These are phyloP conservation scores for Mucor saturninus DNA, from an alignment of 371 early-diverging fungal genomes.

Conservation along the genomic window DNA sequence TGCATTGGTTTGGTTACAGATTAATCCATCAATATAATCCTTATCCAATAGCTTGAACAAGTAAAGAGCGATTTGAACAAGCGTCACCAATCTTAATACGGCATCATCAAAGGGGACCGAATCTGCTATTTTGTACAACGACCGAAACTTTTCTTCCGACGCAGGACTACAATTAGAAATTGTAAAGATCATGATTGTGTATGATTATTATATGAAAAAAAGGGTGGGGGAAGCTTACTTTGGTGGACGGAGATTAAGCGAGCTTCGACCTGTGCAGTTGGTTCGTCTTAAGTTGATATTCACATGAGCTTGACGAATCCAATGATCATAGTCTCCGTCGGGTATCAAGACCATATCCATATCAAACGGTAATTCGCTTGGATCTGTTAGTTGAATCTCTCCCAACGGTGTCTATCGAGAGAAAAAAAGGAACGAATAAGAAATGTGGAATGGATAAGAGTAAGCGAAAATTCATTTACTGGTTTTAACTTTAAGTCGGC, in stretches of 20 bases:
- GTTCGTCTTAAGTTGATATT: conserved; percentile 67
- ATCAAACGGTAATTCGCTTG: conserved; percentile 60
- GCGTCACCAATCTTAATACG: conserved; percentile 57
- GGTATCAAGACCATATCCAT: conserved; percentile 68
- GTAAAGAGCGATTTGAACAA: conserved; percentile 61
- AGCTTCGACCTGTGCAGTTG: conserved; percentile 68
- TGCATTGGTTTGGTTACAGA: conserved; percentile 63
- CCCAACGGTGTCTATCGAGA: conserved; percentile 47
- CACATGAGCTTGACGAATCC: conserved; percentile 60
- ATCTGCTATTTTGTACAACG: conserved; percentile 65
- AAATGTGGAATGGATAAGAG: not conserved
- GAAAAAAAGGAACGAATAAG: conserved; percentile 25
- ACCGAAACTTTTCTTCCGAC: conserved; percentile 68
- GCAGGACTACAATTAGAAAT: conserved; percentile 49
- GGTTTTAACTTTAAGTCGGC: conserved; percentile 54
- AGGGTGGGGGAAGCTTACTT: conserved; percentile 41
- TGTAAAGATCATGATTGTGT: no score
- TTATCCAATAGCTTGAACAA: conserved; percentile 56
- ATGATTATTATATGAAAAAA: no score
- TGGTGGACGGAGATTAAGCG: conserved; percentile 63
- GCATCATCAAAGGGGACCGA: conserved; percentile 58
- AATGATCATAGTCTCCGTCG: conserved; percentile 65
- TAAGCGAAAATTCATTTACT: not conserved
- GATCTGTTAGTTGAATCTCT: conserved; percentile 62
- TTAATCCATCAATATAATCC: conserved; percentile 62